phyloP scores from a whole-genome alignment of 164 flowering plant species.

The Amborella trichopoda region DNA sequence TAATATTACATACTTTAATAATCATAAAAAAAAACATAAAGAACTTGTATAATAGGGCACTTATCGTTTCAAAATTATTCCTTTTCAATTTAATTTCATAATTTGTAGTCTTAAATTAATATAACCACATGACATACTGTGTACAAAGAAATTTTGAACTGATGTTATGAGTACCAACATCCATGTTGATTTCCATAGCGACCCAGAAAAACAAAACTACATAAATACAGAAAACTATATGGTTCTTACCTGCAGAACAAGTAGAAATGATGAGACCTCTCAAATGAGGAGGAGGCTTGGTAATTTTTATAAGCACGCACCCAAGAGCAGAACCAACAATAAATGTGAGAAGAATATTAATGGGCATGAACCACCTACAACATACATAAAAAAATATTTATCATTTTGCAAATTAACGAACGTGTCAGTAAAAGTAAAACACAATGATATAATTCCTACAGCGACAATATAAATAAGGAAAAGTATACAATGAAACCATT shows the following conservation, averaged over 20 bases:
- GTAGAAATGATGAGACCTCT: slow-evolving; percentile 66
- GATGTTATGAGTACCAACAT: neutral
- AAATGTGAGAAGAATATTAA: slow-evolving; percentile 57
- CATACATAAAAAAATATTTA: neutral
- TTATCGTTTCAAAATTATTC: too few relatives aligned
- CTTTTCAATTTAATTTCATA: too few relatives aligned
- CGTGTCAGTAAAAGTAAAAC: neutral
- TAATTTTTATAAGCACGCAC: slow-evolving; percentile 39
- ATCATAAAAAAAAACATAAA: too few relatives aligned
- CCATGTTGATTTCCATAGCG: neutral
- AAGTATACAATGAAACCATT: neutral
- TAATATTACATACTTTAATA: too few relatives aligned
- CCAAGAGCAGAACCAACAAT: slow-evolving; percentile 64
- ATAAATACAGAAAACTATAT: too few relatives aligned
- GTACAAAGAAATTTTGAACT: neutral
- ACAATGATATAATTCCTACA: neutral
- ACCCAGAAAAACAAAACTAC: neutral
- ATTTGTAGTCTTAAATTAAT: neutral
- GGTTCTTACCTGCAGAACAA: slow-evolving; percentile 60
- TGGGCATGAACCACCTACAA: slow-evolving; percentile 93
- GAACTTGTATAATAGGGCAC: too few relatives aligned
- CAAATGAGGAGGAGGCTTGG: slow-evolving; percentile 51
- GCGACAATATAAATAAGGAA: neutral
- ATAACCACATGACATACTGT: neutral
- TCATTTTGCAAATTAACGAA: neutral